Conservation (phyloP, 2,329 filamentous ascomycete genomes). For the Aspergillus sp. region DNA sequence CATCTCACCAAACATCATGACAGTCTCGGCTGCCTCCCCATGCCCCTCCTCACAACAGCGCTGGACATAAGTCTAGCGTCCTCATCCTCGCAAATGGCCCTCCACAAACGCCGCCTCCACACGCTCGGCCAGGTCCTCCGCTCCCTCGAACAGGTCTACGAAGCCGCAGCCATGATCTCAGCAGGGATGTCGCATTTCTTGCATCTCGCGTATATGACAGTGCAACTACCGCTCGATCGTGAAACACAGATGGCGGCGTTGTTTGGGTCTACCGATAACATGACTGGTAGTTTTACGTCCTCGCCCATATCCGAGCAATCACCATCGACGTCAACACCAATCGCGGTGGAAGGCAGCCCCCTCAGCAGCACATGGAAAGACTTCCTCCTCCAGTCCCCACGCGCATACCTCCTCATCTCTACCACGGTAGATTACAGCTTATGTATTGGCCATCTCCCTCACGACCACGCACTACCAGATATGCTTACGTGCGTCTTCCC, state of each 20-base stretch:
- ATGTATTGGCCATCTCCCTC: background rate
- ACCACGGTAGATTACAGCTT: background rate
- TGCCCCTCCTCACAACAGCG: background rate
- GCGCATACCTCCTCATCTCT: background rate
- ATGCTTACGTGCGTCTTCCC: background rate
- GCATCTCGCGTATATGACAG: background rate
- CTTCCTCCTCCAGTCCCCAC: background rate
- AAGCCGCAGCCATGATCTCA: background rate
- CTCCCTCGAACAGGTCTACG: background rate
- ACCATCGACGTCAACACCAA: too few relatives aligned
- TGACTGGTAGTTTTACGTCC: too few relatives aligned
- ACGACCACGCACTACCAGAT: background rate
- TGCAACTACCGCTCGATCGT: background rate
- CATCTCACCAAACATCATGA: background rate
- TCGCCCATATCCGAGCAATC: too few relatives aligned
- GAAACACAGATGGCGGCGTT: background rate
- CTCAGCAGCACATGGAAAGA: background rate
- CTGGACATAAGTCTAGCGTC: background rate
- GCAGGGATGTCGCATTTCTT: background rate
- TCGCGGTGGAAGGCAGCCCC: too few relatives aligned
- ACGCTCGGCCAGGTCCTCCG: background rate
- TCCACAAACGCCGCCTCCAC: background rate
- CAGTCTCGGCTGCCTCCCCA: background rate
- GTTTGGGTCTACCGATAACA: background rate
- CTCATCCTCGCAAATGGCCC: background rate